phyloP scores from a whole-genome alignment of 345 rosid species.

The Nephelium lappaceum region DNA sequence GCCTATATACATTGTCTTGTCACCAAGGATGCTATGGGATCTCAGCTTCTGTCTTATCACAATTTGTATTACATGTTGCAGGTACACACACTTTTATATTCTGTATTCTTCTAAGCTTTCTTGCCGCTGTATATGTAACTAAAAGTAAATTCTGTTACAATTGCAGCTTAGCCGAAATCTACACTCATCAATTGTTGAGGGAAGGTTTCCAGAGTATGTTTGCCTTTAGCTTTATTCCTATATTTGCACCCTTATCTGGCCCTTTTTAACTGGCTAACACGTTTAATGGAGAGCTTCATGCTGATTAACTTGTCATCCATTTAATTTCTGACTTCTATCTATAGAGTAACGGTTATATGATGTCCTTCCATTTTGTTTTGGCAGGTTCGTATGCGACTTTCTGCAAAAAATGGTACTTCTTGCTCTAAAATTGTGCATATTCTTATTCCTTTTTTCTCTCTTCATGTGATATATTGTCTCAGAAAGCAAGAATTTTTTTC shows the following conservation, averaged over 20 bases:
- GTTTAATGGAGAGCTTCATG: not conserved
- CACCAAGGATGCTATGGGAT: constrained; percentile 82
- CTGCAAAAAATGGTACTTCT: constrained; percentile 70
- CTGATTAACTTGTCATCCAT: not conserved
- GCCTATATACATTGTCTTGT: constrained; percentile 78
- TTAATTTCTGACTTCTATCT: not conserved
- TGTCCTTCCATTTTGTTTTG: constrained; percentile 7
- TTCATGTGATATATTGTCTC: not conserved
- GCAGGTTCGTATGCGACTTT: constrained; percentile 72
- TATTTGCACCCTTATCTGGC: not conserved
- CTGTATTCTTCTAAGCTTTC: constrained; percentile 5
- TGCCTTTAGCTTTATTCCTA: constrained; percentile 17
- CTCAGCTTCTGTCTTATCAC: constrained; percentile 80
- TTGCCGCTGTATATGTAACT: constrained; percentile 8
- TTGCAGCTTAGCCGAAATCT: constrained; percentile 78
- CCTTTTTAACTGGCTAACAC: not conserved
- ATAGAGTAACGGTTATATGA: not conserved
- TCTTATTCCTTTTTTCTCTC: constrained; percentile 10
- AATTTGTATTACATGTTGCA: constrained; percentile 73
- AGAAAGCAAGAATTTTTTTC: not conserved
- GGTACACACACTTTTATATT: constrained; percentile 29
- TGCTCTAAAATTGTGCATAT: not conserved
- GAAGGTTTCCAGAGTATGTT: constrained; percentile 69
- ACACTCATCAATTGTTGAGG: constrained; percentile 57
- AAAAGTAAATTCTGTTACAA: not conserved